Evolutionary conservation across 2,329 filamentous ascomycete genomes (phyloP).

Genomic region (Hymenotorrendiella dingleyae): DNA sequence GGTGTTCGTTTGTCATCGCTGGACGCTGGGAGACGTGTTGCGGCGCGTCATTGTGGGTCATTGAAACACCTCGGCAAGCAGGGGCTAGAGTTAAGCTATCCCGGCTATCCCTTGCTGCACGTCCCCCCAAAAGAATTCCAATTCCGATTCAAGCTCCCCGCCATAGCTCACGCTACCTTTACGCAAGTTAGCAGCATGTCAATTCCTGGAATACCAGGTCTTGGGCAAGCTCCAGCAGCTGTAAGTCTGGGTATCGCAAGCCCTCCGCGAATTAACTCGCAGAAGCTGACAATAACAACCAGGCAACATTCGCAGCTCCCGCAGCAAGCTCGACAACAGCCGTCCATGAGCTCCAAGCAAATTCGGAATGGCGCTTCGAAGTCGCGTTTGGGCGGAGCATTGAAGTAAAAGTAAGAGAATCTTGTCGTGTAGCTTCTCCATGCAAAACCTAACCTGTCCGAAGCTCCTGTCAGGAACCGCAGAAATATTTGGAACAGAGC

Average conservation of each 20-base stretch:
- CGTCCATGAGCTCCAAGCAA: conserved; percentile 51
- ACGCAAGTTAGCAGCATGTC: too few relatives aligned
- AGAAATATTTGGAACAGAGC: conserved; percentile 92
- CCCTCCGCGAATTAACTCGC: not conserved
- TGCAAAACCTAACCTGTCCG: conserved; percentile 33
- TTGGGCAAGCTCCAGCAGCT: conserved; percentile 60
- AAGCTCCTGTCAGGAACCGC: conserved; percentile 74
- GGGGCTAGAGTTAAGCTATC: not conserved
- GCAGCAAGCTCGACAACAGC: conserved; percentile 33
- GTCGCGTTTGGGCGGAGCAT: conserved; percentile 51
- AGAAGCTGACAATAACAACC: conserved; percentile 10
- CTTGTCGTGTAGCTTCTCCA: not conserved
- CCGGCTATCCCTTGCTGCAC: not conserved
- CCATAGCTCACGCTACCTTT: too few relatives aligned
- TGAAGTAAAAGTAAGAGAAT: conserved; percentile 48
- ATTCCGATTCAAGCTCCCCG: not conserved
- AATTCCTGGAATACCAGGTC: conserved; percentile 50
- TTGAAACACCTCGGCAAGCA: too few relatives aligned
- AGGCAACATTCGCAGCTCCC: conserved; percentile 24
- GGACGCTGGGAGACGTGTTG: too few relatives aligned
- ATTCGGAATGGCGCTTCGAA: conserved; percentile 75
- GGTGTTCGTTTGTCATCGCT: too few relatives aligned
- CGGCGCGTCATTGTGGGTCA: too few relatives aligned
- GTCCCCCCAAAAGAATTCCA: not conserved
- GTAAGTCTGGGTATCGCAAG: conserved; percentile 42